Conservation (phyloP, 164 flowering plant species). For the Aristolochia californica region DNA sequence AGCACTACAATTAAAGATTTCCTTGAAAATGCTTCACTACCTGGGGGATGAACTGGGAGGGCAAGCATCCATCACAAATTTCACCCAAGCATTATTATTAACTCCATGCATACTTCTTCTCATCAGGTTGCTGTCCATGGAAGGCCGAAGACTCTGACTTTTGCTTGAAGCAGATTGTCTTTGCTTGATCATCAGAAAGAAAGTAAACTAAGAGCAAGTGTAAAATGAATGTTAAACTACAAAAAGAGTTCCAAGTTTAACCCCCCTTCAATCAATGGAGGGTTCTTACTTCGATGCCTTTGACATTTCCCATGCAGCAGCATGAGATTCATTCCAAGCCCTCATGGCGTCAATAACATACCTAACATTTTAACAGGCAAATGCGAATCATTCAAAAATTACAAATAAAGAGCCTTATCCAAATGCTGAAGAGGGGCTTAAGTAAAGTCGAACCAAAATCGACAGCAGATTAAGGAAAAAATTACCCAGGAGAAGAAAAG, state of each 20-base stretch:
- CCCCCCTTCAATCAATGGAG: background rate
- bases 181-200: conserved; percentile 62
- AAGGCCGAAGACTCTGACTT: conserved; percentile 39
- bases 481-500: conserved; percentile 90
- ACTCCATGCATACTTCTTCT: conserved; percentile 31
- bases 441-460: background rate
- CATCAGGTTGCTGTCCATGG: conserved; percentile 36
- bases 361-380: conserved; percentile 17
- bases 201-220: conserved; percentile 1
- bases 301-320: conserved; percentile 22
- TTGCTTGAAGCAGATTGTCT: conserved; percentile 85
- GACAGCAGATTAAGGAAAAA: background rate
- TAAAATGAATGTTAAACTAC: background rate
- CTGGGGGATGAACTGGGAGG: conserved; percentile 67
- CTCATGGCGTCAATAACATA: conserved; percentile 89
- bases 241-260: background rate
- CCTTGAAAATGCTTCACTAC: conserved; percentile 18
- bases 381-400: background rate
- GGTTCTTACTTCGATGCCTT: conserved; percentile 50
- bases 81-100: conserved; percentile 50
- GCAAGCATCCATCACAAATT: conserved; percentile 72
- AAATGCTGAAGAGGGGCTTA: background rate
- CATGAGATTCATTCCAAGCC: conserved; percentile 38
- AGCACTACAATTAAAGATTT: background rate
- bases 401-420: background rate